Percentiles rank a stretch among this genome's conserved stretches.
Evolutionary conservation across 106 monocot species (phyloP).

Genomic region (Platanthera guangdongensis): DNA sequence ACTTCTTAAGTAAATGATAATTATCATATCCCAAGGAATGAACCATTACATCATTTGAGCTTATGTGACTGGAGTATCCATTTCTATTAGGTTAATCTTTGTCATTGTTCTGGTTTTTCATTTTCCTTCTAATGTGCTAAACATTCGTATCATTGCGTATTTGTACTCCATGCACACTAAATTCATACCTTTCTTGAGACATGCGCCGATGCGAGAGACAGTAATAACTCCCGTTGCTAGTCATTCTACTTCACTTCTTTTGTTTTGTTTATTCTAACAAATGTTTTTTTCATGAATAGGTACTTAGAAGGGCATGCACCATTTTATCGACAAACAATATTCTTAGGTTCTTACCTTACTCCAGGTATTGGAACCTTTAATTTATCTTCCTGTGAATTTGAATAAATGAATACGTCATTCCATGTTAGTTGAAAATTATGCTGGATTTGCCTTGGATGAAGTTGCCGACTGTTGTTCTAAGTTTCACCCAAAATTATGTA

Average conservation of each 20-base stretch:
- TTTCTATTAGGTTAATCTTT: neutral
- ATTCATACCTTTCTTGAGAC: neutral
- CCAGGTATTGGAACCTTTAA: conserved; percentile 41
- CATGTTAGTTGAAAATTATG: neutral
- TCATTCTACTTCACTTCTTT: too few relatives aligned
- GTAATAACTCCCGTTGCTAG: too few relatives aligned
- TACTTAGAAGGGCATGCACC: conserved; percentile 83
- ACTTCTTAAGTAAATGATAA: neutral
- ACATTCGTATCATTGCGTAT: neutral
- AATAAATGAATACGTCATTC: neutral
- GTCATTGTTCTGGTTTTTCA: neutral
- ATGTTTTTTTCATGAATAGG: conserved; percentile 29
- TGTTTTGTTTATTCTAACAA: neutral
- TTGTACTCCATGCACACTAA: neutral
- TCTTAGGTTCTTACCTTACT: conserved; percentile 65
- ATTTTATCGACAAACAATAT: conserved; percentile 89
- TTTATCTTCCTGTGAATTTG: neutral
- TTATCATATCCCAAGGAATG: neutral
- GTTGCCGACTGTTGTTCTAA: neutral
- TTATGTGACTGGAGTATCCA: neutral
- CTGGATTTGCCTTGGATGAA: neutral
- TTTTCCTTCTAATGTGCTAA: neutral
- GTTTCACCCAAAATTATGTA: neutral
- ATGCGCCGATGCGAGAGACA: too few relatives aligned
- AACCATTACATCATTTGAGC: neutral